Evolutionary conservation across 805 yeast genomes (phyloP), one percentile per base, ranked within the genome.

Genomic region (Metschnikowia borealis): DNA sequence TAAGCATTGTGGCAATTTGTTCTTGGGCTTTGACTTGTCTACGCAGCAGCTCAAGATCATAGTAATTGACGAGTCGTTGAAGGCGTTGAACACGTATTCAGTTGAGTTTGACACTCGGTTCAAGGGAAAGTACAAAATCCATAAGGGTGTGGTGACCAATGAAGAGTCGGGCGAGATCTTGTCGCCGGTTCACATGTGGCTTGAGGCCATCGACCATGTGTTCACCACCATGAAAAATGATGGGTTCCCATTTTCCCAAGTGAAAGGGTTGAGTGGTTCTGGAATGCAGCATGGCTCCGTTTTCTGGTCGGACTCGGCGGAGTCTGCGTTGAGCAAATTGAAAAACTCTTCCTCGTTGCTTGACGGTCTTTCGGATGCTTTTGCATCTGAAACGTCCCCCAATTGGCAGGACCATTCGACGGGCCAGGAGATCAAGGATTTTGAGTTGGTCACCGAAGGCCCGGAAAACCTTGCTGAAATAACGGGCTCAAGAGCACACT

Each of bases 381-480:
- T 88, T 56, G 73, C 92, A 1, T 75, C 82, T 57, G 71, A 76
- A 5, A 74, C 74, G 38, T 84, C 95, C 4, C 96, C 97, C 7
- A 90, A 91, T 63, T 90, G 97, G 97, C 97, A 90, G 67, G 97
- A 90, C 62, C 96, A 89, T 62, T 85, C 94, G 21, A 90, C 97
- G 0, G 85, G 81, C 3, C 67, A 73, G 18, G 96, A 90, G 63
- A 74, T 87, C 49, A 62, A 70, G 29, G 75, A 65, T 33, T 84
- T 89, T 59, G 94, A 88, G 60, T 63, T 64, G 0, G 71, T 71
- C 1, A 78, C 78, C 10, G 90, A 87, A 3, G 72, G 72, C 7
- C 63, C 69, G 5, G 94, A 91, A 29, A 59, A 69, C 5, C 69
- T 90, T 61, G 90, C 95, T 6, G 59, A 71, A 35, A 66, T 84